Percentiles rank a stretch among this genome's conserved stretches.
Evolutionary conservation across 352 stramenopile genomes (phyloP).

Genomic region (Plasmopara muralis): DNA sequence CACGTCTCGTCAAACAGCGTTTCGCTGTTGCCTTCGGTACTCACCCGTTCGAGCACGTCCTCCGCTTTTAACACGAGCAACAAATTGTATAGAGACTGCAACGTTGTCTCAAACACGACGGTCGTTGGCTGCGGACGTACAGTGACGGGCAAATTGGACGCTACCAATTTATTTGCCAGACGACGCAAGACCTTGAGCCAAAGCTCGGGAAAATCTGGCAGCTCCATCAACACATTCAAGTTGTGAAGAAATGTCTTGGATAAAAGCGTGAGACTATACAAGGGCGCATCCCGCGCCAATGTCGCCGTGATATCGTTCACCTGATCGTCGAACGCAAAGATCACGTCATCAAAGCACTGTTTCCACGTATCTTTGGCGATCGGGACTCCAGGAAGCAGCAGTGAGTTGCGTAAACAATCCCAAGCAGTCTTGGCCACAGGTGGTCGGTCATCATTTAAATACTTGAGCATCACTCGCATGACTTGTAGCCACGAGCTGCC

Average conservation of each 20-base stretch:
- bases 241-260: constrained; percentile 87
- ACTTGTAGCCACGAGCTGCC: constrained; percentile 72
- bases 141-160: constrained; percentile 26
- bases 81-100: constrained; percentile 84
- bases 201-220: constrained; percentile 56
- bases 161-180: constrained; percentile 61
- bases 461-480: constrained; percentile 82
- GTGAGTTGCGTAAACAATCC: constrained; percentile 78
- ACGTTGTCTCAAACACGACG: constrained; percentile 78
- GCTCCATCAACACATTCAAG: constrained; percentile 58
- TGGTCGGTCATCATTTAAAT: constrained; percentile 70
- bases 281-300: constrained; percentile 51
- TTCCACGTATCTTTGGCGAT: constrained; percentile 74
- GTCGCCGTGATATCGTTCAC: constrained; percentile 49
- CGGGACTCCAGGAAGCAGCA: constrained; percentile 60
- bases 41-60: constrained; percentile 53
- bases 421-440: constrained; percentile 76
- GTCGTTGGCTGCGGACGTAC: constrained; percentile 33
- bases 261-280: constrained; percentile 79
- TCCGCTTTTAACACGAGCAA: constrained; percentile 78
- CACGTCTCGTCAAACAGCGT: constrained; percentile 69
- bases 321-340: constrained; percentile 84
- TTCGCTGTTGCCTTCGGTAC: constrained; percentile 29
- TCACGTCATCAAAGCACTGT: constrained; percentile 80
- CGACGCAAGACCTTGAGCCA: constrained; percentile 75